Evolutionary conservation across 805 yeast genomes (phyloP).

Genomic region (Scheffersomyces spartinae): DNA sequence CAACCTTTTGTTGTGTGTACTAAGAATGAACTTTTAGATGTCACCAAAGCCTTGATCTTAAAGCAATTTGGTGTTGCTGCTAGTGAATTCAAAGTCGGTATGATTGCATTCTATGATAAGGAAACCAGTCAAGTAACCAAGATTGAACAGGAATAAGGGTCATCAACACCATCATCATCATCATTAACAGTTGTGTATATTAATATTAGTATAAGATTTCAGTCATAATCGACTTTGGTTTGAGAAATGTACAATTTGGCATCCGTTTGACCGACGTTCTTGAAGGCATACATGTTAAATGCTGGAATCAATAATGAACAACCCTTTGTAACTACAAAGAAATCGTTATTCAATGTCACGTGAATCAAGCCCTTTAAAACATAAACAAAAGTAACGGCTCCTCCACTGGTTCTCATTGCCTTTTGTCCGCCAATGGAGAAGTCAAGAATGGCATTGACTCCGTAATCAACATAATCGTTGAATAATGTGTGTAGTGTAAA

Average conservation of each 20-base stretch:
- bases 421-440: constrained; percentile 54
- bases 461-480: constrained; percentile 46
- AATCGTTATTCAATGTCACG: constrained; percentile 47
- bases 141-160: too few relatives aligned
- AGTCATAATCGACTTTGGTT: too few relatives aligned
- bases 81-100: constrained; percentile 74
- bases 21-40: constrained; percentile 72
- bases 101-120: constrained; percentile 68
- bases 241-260: constrained; percentile 73
- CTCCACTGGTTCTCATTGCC: constrained; percentile 47
- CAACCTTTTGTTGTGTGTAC: constrained; percentile 73
- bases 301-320: constrained; percentile 77
- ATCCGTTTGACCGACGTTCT: constrained; percentile 44
- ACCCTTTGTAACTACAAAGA: constrained; percentile 55
- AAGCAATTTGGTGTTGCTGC: constrained; percentile 96
- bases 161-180: too few relatives aligned
- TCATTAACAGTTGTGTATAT: too few relatives aligned
- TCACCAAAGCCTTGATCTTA: constrained; percentile 80
- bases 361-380: constrained; percentile 63
- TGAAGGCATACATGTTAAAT: constrained; percentile 60
- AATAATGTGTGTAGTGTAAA: constrained; percentile 56
- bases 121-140: constrained; percentile 29
- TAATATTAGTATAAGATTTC: too few relatives aligned
- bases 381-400: constrained; percentile 62
- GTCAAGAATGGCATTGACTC: constrained; percentile 66